A percentile compares a stretch with the other conserved stretches of the same genome.
phyloP scores from a whole-genome alignment of 2,329 filamentous ascomycete genomes.

The Bipolaris victoriae region DNA sequence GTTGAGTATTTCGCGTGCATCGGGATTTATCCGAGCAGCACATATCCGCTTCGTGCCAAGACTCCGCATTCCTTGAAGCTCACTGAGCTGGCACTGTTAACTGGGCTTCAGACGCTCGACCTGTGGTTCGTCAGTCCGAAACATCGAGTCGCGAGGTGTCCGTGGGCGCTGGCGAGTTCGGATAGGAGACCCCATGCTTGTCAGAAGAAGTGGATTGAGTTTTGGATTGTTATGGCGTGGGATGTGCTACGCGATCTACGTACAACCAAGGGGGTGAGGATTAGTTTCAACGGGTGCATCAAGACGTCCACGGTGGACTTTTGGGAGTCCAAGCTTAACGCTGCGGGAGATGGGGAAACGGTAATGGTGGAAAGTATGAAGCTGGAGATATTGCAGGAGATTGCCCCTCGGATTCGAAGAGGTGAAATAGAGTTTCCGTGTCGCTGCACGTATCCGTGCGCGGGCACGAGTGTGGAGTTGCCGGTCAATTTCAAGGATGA shows the following conservation, averaged over 20 bases:
- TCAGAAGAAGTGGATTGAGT: constrained; percentile 25
- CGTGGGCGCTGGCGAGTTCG: constrained; percentile 6
- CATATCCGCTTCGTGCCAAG: neutral
- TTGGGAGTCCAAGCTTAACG: constrained; percentile 19
- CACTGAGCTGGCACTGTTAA: neutral
- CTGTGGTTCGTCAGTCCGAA: constrained; percentile 30
- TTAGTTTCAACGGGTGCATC: constrained; percentile 20
- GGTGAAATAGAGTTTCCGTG: constrained; percentile 3
- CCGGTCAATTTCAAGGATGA: neutral
- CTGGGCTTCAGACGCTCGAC: constrained; percentile 16
- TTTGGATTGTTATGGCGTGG: constrained; percentile 18
- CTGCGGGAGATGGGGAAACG: neutral
- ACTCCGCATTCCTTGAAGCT: neutral
- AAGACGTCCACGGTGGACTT: constrained; percentile 14
- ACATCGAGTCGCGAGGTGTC: constrained; percentile 18
- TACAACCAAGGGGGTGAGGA: neutral
- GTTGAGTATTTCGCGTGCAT: constrained; percentile 16
- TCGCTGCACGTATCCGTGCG: constrained; percentile 17
- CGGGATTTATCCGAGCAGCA: neutral
- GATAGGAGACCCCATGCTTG: constrained; percentile 13
- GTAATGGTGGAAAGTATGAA: neutral
- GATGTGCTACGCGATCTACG: neutral
- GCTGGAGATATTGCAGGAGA: neutral
- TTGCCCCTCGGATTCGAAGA: neutral
- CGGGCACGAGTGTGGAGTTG: neutral